Evolutionary conservation across 2,329 filamentous ascomycete species (phyloP).

Genomic region (Trichoderma hamatum): DNA sequence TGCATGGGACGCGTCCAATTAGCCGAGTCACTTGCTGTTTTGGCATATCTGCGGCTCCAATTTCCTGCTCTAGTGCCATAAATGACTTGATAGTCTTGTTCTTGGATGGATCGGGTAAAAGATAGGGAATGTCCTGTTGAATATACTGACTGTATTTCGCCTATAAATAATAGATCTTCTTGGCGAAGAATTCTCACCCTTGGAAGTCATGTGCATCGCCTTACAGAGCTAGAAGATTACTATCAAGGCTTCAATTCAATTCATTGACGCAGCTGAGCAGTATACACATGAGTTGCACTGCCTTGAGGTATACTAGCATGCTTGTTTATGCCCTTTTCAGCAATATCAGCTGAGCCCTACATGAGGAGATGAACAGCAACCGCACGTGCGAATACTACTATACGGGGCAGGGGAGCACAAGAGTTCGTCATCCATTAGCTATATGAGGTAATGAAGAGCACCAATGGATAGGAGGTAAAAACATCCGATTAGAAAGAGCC

Average conservation of each 20-base stretch:
- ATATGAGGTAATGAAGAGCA: conserved; percentile 6
- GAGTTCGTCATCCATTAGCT: not conserved
- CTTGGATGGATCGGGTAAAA: not conserved
- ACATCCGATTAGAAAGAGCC: not conserved
- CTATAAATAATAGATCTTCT: not conserved
- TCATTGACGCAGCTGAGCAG: not conserved
- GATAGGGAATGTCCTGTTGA: not conserved
- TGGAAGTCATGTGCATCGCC: not conserved
- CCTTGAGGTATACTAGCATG: not conserved
- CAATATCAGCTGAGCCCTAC: not conserved
- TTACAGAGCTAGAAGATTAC: not conserved
- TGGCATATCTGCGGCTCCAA: not conserved
- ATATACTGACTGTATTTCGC: not conserved
- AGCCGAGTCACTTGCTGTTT: not conserved
- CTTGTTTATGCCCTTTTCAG: not conserved
- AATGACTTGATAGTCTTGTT: not conserved
- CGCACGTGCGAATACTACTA: not conserved
- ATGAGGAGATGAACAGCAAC: not conserved
- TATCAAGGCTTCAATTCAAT: not conserved
- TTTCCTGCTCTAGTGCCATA: not conserved
- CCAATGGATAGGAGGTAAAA: not conserved
- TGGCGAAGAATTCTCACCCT: not conserved
- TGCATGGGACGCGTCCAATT: not conserved
- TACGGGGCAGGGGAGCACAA: not conserved
- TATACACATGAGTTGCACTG: not conserved